phyloP scores from a whole-genome alignment of 2,329 filamentous ascomycete species.

The Arachnopeziza araneosa region DNA sequence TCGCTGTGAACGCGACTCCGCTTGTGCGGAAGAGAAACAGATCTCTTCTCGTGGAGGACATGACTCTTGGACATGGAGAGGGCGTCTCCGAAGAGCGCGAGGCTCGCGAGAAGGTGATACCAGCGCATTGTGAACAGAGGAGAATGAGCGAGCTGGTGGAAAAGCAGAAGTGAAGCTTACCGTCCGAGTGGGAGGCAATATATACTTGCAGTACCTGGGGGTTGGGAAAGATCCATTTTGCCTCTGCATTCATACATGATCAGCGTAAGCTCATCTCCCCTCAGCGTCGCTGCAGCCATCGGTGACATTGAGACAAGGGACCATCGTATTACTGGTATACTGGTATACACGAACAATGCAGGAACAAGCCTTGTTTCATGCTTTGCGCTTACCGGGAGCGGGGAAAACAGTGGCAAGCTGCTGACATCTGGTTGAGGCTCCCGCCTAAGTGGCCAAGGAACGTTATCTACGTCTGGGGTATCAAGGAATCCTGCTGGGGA shows the following conservation, averaged over 20 bases:
- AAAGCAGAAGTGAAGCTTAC: neutral
- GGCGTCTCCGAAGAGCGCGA: neutral
- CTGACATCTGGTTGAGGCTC: neutral
- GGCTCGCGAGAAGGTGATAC: neutral
- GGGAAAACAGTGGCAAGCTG: neutral
- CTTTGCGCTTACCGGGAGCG: neutral
- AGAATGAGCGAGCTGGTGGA: neutral
- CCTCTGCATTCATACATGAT: neutral
- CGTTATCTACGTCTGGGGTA: neutral
- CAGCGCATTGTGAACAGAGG: neutral
- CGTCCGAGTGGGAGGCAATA: neutral
- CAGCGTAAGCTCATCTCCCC: neutral
- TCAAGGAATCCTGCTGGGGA: neutral
- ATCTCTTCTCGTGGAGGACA: neutral
- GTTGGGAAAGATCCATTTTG: neutral
- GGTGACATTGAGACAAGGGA: neutral
- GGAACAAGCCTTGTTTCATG: neutral
- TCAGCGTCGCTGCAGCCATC: neutral
- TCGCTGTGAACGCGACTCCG: slow-evolving; percentile 14
- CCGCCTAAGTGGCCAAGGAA: neutral
- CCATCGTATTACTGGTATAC: neutral
- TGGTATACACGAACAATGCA: neutral
- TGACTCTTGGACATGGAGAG: neutral
- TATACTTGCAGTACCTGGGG: neutral
- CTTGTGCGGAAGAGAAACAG: neutral